A percentile compares a stretch with the other conserved stretches of the same genome.
Evolutionary conservation across 768 basidiomycete species (phyloP).

Genomic region (Naganishia onofrii): DNA sequence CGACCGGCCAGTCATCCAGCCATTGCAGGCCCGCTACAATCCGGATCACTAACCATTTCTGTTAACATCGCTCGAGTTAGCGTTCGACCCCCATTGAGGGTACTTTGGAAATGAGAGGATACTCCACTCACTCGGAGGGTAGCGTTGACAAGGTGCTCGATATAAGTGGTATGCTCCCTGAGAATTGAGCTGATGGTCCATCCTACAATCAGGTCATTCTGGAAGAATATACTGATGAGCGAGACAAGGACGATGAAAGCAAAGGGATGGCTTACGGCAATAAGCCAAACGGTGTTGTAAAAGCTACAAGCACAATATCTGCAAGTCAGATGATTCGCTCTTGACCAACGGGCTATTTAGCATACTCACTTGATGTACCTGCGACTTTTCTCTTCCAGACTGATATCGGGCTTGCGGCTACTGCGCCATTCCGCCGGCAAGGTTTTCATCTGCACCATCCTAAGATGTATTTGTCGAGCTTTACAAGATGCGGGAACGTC

Average conservation of each 20-base stretch:
- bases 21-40: slow-evolving; percentile 65
- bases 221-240: background rate
- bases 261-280: slow-evolving; percentile 54
- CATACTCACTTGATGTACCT: slow-evolving; percentile 66
- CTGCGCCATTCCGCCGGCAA: slow-evolving; percentile 55
- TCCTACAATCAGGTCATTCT: slow-evolving; percentile 84
- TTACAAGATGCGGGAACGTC: background rate
- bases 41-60: slow-evolving; percentile 56
- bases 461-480: slow-evolving; percentile 66
- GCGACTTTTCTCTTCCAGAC: slow-evolving; percentile 55
- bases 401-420: slow-evolving; percentile 48
- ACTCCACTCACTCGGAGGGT: slow-evolving; percentile 53
- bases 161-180: slow-evolving; percentile 61
- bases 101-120: background rate
- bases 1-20: slow-evolving; percentile 94
- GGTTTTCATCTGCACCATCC: slow-evolving; percentile 58
- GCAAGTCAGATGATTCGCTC: background rate
- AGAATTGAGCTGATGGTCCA: slow-evolving; percentile 68
- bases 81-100: background rate
- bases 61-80: background rate
- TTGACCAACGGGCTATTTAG: background rate
- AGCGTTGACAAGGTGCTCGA: slow-evolving; percentile 55
- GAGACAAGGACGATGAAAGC: background rate
- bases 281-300: slow-evolving; percentile 86
- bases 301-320: slow-evolving; percentile 59